These are phyloP conservation scores for Psilocybe cyanescens DNA, from an alignment of 768 basidiomycete species.

Conservation along the genomic window DNA sequence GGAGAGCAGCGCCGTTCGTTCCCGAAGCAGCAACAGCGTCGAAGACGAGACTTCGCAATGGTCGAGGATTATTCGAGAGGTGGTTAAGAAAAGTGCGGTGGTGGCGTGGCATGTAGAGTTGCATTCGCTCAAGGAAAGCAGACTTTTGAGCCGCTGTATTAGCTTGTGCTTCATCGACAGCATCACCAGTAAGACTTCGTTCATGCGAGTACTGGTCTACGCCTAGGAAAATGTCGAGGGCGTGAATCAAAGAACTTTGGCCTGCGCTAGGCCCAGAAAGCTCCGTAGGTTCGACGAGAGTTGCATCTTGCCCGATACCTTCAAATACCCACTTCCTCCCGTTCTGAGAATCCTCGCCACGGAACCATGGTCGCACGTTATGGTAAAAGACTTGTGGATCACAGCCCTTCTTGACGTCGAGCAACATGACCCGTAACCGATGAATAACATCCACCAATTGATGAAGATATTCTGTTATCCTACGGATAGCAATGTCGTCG, in stretches of 20 bases:
- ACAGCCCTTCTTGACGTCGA: constrained; percentile 69
- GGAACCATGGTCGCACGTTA: constrained; percentile 80
- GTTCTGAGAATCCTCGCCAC: constrained; percentile 60
- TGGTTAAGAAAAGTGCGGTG: constrained; percentile 81
- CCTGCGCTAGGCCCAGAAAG: constrained; percentile 83
- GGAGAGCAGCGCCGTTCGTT: constrained; percentile 32
- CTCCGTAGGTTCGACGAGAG: constrained; percentile 48
- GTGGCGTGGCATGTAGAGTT: constrained; percentile 80
- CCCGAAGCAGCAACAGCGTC: constrained; percentile 11
- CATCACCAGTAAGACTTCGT: constrained; percentile 21
- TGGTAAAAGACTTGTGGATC: constrained; percentile 76
- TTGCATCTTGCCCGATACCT: constrained; percentile 53
- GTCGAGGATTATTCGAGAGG: constrained; percentile 60
- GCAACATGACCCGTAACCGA: constrained; percentile 62
- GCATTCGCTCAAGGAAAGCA: constrained; percentile 73
- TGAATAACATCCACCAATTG: constrained; percentile 68
- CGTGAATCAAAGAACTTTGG: constrained; percentile 79
- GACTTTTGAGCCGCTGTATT: constrained; percentile 11
- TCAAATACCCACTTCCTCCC: constrained; percentile 60
- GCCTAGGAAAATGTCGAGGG: constrained; percentile 73
- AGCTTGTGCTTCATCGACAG: not conserved
- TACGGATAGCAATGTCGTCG: constrained; percentile 63
- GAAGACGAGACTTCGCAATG: constrained; percentile 59
- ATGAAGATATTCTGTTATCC: constrained; percentile 66
- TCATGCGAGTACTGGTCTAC: constrained; percentile 52